Evolutionary conservation across 345 rosid species (phyloP), one percentile per base, ranked within the genome.

Genomic region (Citrus trifoliata): DNA sequence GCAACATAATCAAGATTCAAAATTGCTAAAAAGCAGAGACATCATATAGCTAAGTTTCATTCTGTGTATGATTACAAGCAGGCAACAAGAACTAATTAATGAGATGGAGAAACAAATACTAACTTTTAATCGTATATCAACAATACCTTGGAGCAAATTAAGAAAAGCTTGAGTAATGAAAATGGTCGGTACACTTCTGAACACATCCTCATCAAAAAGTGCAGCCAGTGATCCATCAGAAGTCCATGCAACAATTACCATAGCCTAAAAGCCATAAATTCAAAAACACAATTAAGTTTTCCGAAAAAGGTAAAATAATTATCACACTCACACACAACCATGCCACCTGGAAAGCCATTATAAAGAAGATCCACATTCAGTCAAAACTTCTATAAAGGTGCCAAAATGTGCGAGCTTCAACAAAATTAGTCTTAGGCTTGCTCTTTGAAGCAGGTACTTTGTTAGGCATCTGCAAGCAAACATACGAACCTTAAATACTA

Each of bases 351-450:
- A 94, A 90, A 82, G 97, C 91, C 90, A 96, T 67, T 61, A 87
- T 78, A 80, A 94, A 80, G 87, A 96, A 96, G 84, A 96, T 93
- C 99, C 99, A 96, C 99, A 94, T 90, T 48, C 99, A 90, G 73
- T 96, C 99, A 73, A 96, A 96, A 88, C 95, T 94, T 84, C 99
- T 87, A 80, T 79, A 96, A 7, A 96, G 93, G 86, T 96, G 93
- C 93, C 90, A 92, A 89, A 96, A 96, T 7, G 99, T 94, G 35
- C 98, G 97, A 77, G 88, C 93, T 92, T 96, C 99, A 75, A 96
- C 99, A 90, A 96, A 96, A 86, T 94, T 93, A 65, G 98, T 92
- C 86, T 96, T 96, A 67, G 99, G 98, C 83, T 90, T 90, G 80
- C 82, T 83, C 88, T 88, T 92, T 64, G 90, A 87, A 35, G 38